Percentiles rank a stretch among this genome's conserved stretches.
These are phyloP conservation scores for apple (Malus domestica) DNA, from an alignment of 306 rosid genomes.

Conservation along the genomic window DNA sequence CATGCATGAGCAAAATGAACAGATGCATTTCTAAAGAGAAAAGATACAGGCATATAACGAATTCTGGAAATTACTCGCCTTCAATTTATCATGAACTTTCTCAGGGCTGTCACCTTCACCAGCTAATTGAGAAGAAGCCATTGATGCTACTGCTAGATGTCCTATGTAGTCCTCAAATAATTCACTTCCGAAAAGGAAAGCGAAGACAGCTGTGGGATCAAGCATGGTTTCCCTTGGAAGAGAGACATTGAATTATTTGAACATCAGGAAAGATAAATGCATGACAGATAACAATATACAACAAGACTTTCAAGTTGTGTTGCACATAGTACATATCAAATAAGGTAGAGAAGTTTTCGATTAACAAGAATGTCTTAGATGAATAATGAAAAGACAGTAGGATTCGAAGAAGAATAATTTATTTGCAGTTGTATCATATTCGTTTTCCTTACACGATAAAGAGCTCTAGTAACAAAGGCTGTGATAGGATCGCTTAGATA, in stretches of 20 bases:
- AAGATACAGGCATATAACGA: neutral
- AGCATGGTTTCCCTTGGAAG: conserved; percentile 76
- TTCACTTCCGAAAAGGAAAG: conserved; percentile 87
- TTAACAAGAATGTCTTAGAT: neutral
- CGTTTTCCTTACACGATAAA: neutral
- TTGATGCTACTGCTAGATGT: conserved; percentile 83
- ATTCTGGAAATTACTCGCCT: conserved; percentile 52
- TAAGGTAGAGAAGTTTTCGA: neutral
- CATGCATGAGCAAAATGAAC: neutral
- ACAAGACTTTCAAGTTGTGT: neutral
- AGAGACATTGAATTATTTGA: conserved; percentile 7
- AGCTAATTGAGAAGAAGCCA: conserved; percentile 73
- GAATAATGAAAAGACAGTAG: neutral
- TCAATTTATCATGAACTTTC: conserved; percentile 64
- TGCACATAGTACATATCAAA: neutral
- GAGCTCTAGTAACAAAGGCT: neutral
- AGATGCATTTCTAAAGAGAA: neutral
- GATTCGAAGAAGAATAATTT: neutral
- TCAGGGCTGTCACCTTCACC: conserved; percentile 57
- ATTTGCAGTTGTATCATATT: neutral
- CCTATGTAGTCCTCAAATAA: conserved; percentile 87
- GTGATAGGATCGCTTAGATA: neutral
- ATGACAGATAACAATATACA: neutral
- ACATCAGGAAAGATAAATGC: neutral
- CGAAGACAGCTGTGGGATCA: conserved; percentile 83